Evolutionary conservation across 371 early-diverging fungal genomes (phyloP).

Genomic region (Apophysomyces trapeziformis): DNA sequence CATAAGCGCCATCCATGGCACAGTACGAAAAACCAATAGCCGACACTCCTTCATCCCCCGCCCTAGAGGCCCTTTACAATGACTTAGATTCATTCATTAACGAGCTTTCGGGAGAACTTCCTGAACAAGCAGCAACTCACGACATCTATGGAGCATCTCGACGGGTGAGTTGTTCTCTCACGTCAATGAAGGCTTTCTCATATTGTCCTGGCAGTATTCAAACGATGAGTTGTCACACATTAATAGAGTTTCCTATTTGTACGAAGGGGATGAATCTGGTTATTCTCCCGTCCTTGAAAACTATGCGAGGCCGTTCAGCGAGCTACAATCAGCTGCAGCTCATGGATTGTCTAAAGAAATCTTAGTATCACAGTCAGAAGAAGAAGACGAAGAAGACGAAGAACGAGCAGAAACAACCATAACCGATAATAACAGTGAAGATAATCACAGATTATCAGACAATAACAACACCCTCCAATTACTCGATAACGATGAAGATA

Average conservation of each 20-base stretch:
- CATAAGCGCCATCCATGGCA: conserved; percentile 3
- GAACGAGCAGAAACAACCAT: not conserved
- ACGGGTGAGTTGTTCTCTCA: not conserved
- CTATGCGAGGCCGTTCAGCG: conserved; percentile 16
- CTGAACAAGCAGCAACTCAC: conserved; percentile 1
- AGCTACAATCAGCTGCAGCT: conserved; percentile 3
- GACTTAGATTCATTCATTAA: conserved; percentile 28
- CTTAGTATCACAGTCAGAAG: not conserved
- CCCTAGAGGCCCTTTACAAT: conserved; percentile 24
- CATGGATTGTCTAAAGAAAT: not conserved
- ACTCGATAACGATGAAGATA: not conserved
- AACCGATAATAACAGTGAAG: not conserved
- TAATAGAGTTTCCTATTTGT: conserved; percentile 6
- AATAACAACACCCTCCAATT: not conserved
- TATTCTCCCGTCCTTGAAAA: conserved; percentile 27
- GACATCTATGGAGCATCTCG: conserved; percentile 6
- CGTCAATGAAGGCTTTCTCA: conserved; percentile 4
- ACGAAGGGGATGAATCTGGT: conserved; percentile 20
- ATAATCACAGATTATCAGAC: not conserved
- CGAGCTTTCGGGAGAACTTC: conserved; percentile 21
- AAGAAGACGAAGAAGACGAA: not conserved
- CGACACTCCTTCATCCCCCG: conserved; percentile 18
- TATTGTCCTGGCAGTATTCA: conserved; percentile 7
- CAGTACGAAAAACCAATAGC: conserved; percentile 4
- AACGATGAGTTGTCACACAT: conserved; percentile 8